Evolutionary conservation across 768 basidiomycete species (phyloP).

Genomic region (Hericium coralloides): DNA sequence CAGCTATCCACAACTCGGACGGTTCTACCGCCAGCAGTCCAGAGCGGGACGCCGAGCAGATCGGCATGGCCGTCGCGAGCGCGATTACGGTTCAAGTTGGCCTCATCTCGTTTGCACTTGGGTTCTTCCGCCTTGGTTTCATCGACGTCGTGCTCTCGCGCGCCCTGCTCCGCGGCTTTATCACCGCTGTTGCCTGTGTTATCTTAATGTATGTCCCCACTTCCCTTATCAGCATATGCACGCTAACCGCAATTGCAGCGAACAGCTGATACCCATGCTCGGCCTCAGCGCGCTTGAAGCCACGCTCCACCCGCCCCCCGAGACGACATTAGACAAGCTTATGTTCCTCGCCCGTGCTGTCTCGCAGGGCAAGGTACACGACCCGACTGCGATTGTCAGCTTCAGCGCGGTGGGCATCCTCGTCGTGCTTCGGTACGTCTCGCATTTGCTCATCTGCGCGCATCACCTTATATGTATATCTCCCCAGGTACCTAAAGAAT

Average conservation of each 20-base stretch:
- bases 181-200: conserved; percentile 77
- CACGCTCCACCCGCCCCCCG: conserved; percentile 37
- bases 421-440: conserved; percentile 50
- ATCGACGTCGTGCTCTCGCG: conserved; percentile 90
- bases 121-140: conserved; percentile 84
- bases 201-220: conserved; percentile 61
- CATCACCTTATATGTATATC: neutral
- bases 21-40: conserved; percentile 13
- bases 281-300: conserved; percentile 57
- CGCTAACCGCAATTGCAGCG: conserved; percentile 31
- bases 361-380: conserved; percentile 45
- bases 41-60: conserved; percentile 32
- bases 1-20: conserved; percentile 34
- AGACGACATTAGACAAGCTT: conserved; percentile 69
- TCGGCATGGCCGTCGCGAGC: conserved; percentile 65
- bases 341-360: conserved; percentile 59
- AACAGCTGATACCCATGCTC: conserved; percentile 86
- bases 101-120: conserved; percentile 75
- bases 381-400: conserved; percentile 64
- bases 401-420: conserved; percentile 61
- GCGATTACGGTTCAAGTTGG: conserved; percentile 85
- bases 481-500: neutral
- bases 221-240: neutral
- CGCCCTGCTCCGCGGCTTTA: conserved; percentile 80
- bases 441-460: conserved; percentile 40